Evolutionary conservation across 202 grass and related monocot genomes (phyloP), one percentile per base, ranked within the genome.

Genomic region (Miscanthus sacchariflorus): DNA sequence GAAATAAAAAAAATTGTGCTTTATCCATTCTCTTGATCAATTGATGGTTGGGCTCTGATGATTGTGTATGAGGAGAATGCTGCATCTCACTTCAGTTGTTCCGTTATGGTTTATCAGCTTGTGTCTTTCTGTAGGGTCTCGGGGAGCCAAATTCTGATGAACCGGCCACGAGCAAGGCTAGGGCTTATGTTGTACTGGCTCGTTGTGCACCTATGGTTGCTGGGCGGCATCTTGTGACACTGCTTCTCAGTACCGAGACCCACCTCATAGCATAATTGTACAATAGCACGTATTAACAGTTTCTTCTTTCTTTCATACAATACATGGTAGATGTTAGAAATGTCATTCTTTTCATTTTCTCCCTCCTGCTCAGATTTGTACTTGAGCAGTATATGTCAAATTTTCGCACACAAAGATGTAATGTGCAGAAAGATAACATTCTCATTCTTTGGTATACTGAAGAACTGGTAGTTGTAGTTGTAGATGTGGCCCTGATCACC

Each of bases 171-270:
- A 75, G 93, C 97, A 64, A 99, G 94, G 88, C 91, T 99, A 88
- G 91, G 92, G 58, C 75, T 95, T 5, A 87, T 99, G 75, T 86
- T 73, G 15, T 99, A 99, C 88, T 92, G 79, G 86, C 44, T 99
- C 70, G 90, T 88, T 82, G 42, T 96, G 91, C 97, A 99, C 90
- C 82, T 99, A 48, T 99, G 91, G 97, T 78, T 99, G 84, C 79
- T 99, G 44, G 94, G 94, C 61, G 88, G 93, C 79, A 90, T 99
- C 74, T 88, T 96, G 83, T 93, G 87, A 92, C 87, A 82, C 65
- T 61, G 56, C 50, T 88, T 66, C 40, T 68, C 39, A 44, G 66
- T 71, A 86, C 27, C 52, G 78, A 74, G 50, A 35, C 25, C 54
- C 76, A 78, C 19, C 36, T 72, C 42, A 74, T 78, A 91, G 81